Evolutionary conservation across 140 eudicot species (phyloP), one percentile per base, ranked within the genome.

Genomic region (Senecio squalidus): DNA sequence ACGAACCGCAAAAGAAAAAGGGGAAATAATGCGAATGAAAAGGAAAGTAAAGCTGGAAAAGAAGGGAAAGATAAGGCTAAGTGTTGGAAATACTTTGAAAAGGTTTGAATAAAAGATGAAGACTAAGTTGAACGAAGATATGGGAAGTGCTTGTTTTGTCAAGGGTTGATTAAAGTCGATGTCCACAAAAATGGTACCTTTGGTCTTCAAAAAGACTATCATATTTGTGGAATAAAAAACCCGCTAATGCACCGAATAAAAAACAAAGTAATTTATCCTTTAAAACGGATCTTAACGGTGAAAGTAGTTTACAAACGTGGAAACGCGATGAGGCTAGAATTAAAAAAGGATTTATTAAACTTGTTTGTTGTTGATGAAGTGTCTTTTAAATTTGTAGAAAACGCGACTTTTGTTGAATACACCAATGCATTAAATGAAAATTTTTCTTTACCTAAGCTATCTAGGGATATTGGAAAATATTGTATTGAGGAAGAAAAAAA

Each of bases 331-430:
- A 44, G 16, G 15, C 7, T 14, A 16, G 18, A 7, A 6, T 10
- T 1, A 7, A 6, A 44, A n/a, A 16, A 17, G 6, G 18, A 4
- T 8, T 17, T 43, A 17, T 14, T 16, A 4, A 16, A 43, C 49
- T 14, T 7, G 17, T 43, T 0, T 14, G 13, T 6, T 4, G 7
- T 34, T 4, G n/a, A 11, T 1, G 22, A 22, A 7, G 6, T 38
- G 2, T 33, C 64, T n/a, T 58, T 58, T 38, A 38, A 58, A 7
- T n/a, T 58, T 34, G 64, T 36, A 20, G 47, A 58, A 38, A n/a
- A 58, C 22, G 33, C 8, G 13, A 21, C 33, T 22, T 58, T 58
- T 58, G 9, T 61, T 61, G 30, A 56, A 36, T 56, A 56, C 9
- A 56, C 46, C 0, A 56, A 15, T 5, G n/a, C 46, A 17, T 33